Evolutionary conservation across 1,284 basidiomycete genomes (phyloP).

Genomic region (Ustilago loliicola): DNA sequence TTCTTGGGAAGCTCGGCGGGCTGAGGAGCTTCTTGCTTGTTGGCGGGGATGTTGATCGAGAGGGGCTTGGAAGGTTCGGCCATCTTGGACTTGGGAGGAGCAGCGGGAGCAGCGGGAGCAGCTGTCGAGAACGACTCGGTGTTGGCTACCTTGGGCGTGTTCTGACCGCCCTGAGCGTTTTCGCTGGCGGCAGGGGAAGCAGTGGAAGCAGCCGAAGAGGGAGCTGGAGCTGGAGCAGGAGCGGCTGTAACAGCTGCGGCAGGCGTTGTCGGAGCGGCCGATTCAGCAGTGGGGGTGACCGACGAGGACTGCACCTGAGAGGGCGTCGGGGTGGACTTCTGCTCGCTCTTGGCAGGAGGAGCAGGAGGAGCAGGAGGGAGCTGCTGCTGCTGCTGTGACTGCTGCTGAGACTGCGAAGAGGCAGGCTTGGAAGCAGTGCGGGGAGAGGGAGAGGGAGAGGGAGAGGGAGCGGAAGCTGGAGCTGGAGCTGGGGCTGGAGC

Average conservation of each 20-base stretch:
- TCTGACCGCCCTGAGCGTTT: slow-evolving; percentile 18
- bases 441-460: slow-evolving; percentile 16
- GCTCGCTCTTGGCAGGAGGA: slow-evolving; percentile 33
- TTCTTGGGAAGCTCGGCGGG: slow-evolving; percentile 50
- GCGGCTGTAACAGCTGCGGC: slow-evolving; percentile 1
- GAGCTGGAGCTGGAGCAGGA: slow-evolving; percentile 2
- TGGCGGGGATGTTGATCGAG: slow-evolving; percentile 48
- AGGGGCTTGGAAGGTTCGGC: slow-evolving; percentile 34
- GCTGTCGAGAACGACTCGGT: slow-evolving; percentile 5
- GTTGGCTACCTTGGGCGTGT: slow-evolving; percentile 5
- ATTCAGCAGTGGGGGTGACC: slow-evolving; percentile 27
- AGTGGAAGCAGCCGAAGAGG: slow-evolving; percentile 16
- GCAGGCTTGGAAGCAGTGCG: slow-evolving; percentile 19
- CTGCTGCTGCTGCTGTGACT: slow-evolving; percentile 10
- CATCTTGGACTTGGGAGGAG: slow-evolving; percentile 23
- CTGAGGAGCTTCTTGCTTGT: slow-evolving; percentile 17
- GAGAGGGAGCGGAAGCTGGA: no score
- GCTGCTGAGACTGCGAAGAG: slow-evolving; percentile 5
- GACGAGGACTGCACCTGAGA: slow-evolving; percentile 18
- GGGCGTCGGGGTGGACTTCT: slow-evolving; percentile 17
- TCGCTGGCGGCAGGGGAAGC: slow-evolving; percentile 12
- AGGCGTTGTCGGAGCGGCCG: slow-evolving; percentile 18
- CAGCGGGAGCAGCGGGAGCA: no score
- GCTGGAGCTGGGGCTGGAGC: slow-evolving; percentile 8
- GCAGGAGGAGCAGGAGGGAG: slow-evolving; percentile 25